A percentile compares a stretch with the other conserved stretches of the same genome.
phyloP scores from a whole-genome alignment of 1,139 yeast genomes.

The Suhomyces taliae region DNA sequence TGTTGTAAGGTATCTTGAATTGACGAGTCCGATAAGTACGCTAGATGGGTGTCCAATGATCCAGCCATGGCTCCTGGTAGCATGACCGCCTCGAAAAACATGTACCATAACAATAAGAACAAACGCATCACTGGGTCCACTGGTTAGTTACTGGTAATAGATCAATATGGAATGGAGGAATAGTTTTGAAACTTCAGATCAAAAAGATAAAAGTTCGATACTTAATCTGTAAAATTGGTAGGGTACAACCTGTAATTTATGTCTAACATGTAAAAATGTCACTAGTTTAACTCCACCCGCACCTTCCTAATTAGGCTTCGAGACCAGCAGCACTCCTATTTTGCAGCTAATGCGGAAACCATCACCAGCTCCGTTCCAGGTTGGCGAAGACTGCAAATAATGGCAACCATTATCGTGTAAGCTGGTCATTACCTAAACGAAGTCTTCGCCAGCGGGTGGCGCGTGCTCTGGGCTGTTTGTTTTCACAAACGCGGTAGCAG shows the following conservation, averaged over 20 bases:
- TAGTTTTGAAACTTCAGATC: slow-evolving; percentile 1
- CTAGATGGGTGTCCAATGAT: slow-evolving; percentile 10
- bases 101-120: not conserved
- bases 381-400: not conserved
- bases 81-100: not conserved
- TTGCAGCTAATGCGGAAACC: slow-evolving; percentile 8
- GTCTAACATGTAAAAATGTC: not conserved
- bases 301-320: slow-evolving; percentile 4
- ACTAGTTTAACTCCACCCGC: not conserved
- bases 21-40: slow-evolving; percentile 20
- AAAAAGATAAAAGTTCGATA: slow-evolving; percentile 1
- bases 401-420: not conserved
- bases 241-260: not conserved
- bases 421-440: not conserved
- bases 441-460: not conserved
- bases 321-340: slow-evolving; percentile 9
- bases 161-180: slow-evolving; percentile 1
- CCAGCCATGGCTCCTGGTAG: not conserved
- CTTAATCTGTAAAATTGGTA: too few species aligned
- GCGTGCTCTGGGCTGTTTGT: not conserved
- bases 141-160: not conserved
- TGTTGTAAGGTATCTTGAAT: slow-evolving; percentile 19
- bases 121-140: not conserved
- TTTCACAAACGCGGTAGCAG: not conserved
- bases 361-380: not conserved